phyloP scores from a whole-genome alignment of 2,329 filamentous ascomycete species.

The Fusarium sp. region DNA sequence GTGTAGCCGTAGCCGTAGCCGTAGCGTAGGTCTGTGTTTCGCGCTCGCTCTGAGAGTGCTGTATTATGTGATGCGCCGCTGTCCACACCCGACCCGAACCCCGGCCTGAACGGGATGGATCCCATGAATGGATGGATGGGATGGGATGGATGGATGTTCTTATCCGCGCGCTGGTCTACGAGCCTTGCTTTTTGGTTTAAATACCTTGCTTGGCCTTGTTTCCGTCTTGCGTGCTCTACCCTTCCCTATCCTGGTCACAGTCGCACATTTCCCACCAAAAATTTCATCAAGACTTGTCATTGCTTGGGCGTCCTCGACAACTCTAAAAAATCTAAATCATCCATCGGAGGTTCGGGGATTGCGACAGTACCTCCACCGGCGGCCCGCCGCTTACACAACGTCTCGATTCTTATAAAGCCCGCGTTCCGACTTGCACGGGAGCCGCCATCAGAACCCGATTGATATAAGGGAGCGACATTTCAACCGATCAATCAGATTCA shows the following conservation, averaged over 20 bases:
- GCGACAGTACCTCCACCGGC: slow-evolving; percentile 24
- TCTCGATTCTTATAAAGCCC: slow-evolving; percentile 9
- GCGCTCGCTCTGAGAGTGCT: neutral
- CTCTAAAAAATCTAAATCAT: slow-evolving; percentile 1
- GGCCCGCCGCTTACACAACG: slow-evolving; percentile 31
- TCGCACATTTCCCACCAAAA: neutral
- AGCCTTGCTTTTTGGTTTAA: slow-evolving; percentile 25
- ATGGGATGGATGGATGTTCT: slow-evolving; percentile 25
- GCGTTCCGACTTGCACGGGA: slow-evolving; percentile 17
- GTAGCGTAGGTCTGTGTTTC: neutral
- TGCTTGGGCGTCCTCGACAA: neutral
- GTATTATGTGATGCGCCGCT: neutral
- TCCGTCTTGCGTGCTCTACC: slow-evolving; percentile 5
- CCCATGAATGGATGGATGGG: slow-evolving; percentile 6
- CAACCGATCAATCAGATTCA: neutral
- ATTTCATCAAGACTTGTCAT: neutral
- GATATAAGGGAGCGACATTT: slow-evolving; percentile 3
- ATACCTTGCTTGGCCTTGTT: slow-evolving; percentile 34
- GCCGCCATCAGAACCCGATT: neutral
- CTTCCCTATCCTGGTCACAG: neutral
- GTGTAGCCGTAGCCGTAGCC: neutral
- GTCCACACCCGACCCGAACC: slow-evolving; percentile 5
- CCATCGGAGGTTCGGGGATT: slow-evolving; percentile 35
- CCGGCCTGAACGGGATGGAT: slow-evolving; percentile 25
- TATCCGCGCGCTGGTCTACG: slow-evolving; percentile 21